Evolutionary conservation across 805 yeast genomes (phyloP), one percentile per base, ranked within the genome.

Genomic region (Jamesozyma rosinii): DNA sequence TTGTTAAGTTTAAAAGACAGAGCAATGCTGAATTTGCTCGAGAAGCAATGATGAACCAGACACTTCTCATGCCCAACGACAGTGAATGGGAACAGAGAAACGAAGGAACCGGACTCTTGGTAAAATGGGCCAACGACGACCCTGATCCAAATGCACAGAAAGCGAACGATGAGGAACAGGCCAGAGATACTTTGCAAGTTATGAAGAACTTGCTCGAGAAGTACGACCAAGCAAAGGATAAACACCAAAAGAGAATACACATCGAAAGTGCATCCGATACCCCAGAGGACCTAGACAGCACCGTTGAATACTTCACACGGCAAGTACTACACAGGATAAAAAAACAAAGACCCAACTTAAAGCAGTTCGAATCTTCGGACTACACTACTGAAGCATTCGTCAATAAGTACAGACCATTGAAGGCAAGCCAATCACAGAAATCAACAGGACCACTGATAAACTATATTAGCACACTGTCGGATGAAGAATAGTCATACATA

Each of bases 61-160:
- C 83, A 8, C 59, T 89, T 6, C 73, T 79, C 41, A 40, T 51
- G 5, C 54, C 57, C 2, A 53, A 50, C 21, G 64, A 59, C 37
- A 54, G 52, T 31, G 78, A 74, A 35, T 72, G 75, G 44, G 95
- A 83, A 48, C 73, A 80, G 0, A 62, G 89, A 36, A 74, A 71
- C 21, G 61, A 57, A 32, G 62, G 59, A 6, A 47, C 59, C 5
- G 66, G 66, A 2, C 38, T 61, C 15, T 30, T 59, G 46, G 75
- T 89, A 1, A 72, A 85, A 49, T 89, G 97, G 97, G 95, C 97
- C 0, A 77, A 76, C 47, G 90, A 83, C 35, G 95, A 87, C 59
- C 94, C 95, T 1, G 82, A 81, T 54, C 92, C 92, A 0, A 55
- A 48, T 19, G 59, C 58, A 1, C 52, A 56, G 32, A 53, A 52